Percentiles rank a stretch among this genome's conserved stretches.
phyloP scores from a whole-genome alignment of 352 stramenopile genomes.

The Globisporangium nunn region DNA sequence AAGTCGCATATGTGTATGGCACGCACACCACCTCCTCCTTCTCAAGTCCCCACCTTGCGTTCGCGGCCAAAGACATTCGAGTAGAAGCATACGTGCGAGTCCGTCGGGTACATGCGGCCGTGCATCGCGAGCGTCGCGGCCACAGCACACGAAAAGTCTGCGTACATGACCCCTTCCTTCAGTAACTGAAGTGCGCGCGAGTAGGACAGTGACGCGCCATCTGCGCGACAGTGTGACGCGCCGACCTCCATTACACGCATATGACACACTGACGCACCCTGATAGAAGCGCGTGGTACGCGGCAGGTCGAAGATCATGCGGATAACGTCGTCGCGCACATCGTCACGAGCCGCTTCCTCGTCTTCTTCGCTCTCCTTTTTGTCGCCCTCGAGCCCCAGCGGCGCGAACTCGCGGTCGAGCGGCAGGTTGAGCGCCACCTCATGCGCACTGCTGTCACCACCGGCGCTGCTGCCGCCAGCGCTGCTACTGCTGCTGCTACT shows the following conservation, averaged over 20 bases:
- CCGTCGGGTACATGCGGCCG: constrained; percentile 84
- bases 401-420: constrained; percentile 39
- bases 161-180: not conserved
- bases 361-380: constrained; percentile 9
- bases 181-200: not conserved
- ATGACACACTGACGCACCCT: constrained; percentile 28
- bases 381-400: constrained; percentile 20
- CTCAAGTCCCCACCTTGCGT: constrained; percentile 48
- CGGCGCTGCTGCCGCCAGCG: constrained; percentile 1
- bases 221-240: not conserved
- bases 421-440: constrained; percentile 24
- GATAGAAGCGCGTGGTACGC: constrained; percentile 62
- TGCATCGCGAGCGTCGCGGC: constrained; percentile 77
- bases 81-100: constrained; percentile 81
- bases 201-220: not conserved
- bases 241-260: no score
- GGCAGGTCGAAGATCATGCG: constrained; percentile 84
- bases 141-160: constrained; percentile 83
- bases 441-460: not conserved
- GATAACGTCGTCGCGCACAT: constrained; percentile 75
- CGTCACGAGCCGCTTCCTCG: constrained; percentile 31
- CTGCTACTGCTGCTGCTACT: constrained; percentile 9
- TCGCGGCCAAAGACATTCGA: constrained; percentile 84
- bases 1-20: not conserved
- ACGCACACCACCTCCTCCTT: not conserved